Percentiles rank a stretch among this genome's conserved stretches.
phyloP scores from a whole-genome alignment of 2,329 filamentous ascomycete species.

The Sporothrix brasiliensis region DNA sequence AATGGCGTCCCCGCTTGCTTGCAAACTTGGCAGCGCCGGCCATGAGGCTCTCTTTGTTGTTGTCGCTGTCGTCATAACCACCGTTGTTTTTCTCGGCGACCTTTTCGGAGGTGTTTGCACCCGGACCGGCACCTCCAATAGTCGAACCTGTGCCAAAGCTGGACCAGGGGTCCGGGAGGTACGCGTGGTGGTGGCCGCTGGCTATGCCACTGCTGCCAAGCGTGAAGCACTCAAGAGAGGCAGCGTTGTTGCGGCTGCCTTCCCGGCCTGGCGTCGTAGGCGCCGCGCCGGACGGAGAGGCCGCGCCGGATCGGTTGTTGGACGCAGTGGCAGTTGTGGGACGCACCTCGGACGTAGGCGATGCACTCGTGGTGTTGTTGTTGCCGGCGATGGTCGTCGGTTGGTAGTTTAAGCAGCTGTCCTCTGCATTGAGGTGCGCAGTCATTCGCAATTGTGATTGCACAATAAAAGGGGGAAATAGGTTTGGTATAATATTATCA shows the following conservation, averaged over 20 bases:
- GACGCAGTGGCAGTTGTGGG: not conserved
- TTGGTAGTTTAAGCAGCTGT: conserved; percentile 47
- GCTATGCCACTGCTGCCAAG: conserved; percentile 31
- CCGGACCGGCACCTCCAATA: not conserved
- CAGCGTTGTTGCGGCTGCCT: conserved; percentile 1
- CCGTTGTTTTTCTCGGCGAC: not conserved
- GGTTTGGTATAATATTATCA: not conserved
- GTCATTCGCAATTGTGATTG: conserved; percentile 40
- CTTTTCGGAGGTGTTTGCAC: not conserved
- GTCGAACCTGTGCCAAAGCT: not conserved
- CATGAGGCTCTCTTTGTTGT: conserved; percentile 19
- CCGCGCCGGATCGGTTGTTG: conserved; percentile 9
- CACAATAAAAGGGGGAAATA: not conserved
- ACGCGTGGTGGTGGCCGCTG: conserved; percentile 30
- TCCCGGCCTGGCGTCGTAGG: not conserved
- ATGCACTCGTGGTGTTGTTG: not conserved
- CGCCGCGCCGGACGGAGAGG: conserved; percentile 2
- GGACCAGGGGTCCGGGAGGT: conserved; percentile 32
- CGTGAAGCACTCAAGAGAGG: conserved; percentile 17
- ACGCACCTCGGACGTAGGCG: not conserved
- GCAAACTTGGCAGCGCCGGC: conserved; percentile 28
- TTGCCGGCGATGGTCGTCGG: not conserved
- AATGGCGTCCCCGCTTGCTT: conserved; percentile 8
- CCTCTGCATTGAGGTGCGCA: conserved; percentile 44
- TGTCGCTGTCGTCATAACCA: conserved; percentile 13